Base-by-base conservation (phyloP, 257 asterid genomes). In the Nicotiana obtusifolia region DNA sequence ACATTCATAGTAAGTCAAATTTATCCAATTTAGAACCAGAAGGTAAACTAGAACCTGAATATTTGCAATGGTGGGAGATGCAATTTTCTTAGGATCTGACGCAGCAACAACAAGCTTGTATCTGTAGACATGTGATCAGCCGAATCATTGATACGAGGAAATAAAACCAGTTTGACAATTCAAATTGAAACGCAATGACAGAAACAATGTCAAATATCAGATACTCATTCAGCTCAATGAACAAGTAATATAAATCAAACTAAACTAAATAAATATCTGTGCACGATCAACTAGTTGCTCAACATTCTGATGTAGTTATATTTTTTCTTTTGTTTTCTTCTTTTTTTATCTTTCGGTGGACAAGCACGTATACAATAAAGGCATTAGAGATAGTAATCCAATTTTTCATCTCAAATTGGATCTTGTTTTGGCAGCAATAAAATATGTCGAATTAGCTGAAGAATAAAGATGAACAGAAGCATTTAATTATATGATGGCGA, bases 51-150 rank as follows among this genome's bases (percentile, higher is more conserved):
- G 79, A 84, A 92, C 99, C 99, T 95, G 99, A 79, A 95, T 91
- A 89, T 95, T 95, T 84, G 90, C 52, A 56, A 92, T 86, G 83
- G 95, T 86, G 79, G 99, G 98, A 81, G 98, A 90, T 85, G 88
- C 93, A 85, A 95, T 88, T 89, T 92, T 95, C 91, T 86, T 95
- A 82, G 98, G 98, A 84, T 91, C 97, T 57, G 94, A 89, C 35
- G 95, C 94, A 80, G 95, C 85, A 83, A 92, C 97, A 52, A 95
- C 93, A 85, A 95, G 93, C 91, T 95, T 95, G 91, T 93, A 95
- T 66, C 99, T 95, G 94, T 71, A 71, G 30, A 65, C 24, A 60
- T 37, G 84, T 49, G 83, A 78, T 81, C 78, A 49, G 79, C 52
- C 7, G 62, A 75, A 49, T 73, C 79, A 75, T 24, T 49, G 20